Conservation (phyloP, 164 flowering plant genomes). For the Aristolochia fimbriata region DNA sequence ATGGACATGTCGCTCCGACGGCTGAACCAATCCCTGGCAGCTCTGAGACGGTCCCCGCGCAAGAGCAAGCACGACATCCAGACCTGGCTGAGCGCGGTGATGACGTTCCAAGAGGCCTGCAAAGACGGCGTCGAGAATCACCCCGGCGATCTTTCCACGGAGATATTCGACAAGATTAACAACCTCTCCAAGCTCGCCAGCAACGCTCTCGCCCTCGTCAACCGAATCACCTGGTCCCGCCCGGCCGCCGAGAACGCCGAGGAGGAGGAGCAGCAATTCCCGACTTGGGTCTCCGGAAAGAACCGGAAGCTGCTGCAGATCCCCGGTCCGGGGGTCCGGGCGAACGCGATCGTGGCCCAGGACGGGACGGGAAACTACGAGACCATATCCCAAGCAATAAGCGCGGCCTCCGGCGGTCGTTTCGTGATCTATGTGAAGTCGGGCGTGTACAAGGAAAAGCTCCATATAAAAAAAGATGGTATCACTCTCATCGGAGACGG, state of each 20-base stretch:
- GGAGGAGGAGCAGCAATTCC: not conserved
- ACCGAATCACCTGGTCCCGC: conserved; percentile 21
- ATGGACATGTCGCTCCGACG: conserved; percentile 33
- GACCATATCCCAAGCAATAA: conserved; percentile 29
- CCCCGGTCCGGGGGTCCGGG: conserved; percentile 4
- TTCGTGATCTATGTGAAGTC: conserved; percentile 43
- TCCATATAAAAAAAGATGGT: conserved; percentile 29
- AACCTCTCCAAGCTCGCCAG: conserved; percentile 28
- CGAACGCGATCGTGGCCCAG: conserved; percentile 36
- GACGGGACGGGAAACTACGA: conserved; percentile 37
- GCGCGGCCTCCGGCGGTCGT: conserved; percentile 31
- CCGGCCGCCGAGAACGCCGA: not conserved
- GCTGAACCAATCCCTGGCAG: conserved; percentile 28
- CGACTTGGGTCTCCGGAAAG: conserved; percentile 26
- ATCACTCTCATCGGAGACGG: conserved; percentile 46
- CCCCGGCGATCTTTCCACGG: conserved; percentile 1
- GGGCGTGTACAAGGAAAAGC: conserved; percentile 39
- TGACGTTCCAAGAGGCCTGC: conserved; percentile 40
- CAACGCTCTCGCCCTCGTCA: conserved; percentile 36
- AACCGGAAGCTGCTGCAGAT: conserved; percentile 31
- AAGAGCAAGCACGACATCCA: conserved; percentile 33
- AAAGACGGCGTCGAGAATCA: conserved; percentile 21
- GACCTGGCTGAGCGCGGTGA: conserved; percentile 47
- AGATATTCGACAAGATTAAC: conserved; percentile 26
- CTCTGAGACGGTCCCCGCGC: conserved; percentile 20